A percentile compares a stretch with the other conserved stretches of the same genome.
phyloP scores from a whole-genome alignment of 257 asterid genomes.

The Solanum stenotomum region DNA sequence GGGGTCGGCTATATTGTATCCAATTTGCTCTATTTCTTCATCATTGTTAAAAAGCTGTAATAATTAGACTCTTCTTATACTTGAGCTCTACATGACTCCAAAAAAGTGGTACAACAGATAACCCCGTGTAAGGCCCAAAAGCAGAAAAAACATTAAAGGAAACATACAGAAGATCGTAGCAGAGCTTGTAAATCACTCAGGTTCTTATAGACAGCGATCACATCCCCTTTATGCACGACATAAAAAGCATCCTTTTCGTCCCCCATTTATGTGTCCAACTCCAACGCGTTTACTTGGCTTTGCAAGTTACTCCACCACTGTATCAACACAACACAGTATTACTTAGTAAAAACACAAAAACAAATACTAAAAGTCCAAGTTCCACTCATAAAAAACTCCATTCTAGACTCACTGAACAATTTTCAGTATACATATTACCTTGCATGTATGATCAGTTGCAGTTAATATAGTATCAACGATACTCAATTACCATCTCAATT shows the following conservation, averaged over 20 bases:
- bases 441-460: background rate
- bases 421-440: background rate
- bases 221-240: constrained; percentile 71
- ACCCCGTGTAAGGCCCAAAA: background rate
- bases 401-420: background rate
- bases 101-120: background rate
- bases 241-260: constrained; percentile 86
- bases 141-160: background rate
- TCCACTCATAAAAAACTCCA: background rate
- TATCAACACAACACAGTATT: background rate
- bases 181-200: constrained; percentile 74
- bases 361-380: background rate
- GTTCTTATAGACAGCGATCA: constrained; percentile 75
- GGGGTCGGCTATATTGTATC: background rate
- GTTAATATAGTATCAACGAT: background rate
- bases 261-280: constrained; percentile 33
- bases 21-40: background rate
- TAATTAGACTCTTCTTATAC: background rate
- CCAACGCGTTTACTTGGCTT: background rate
- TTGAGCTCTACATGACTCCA: background rate
- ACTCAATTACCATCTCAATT: background rate
- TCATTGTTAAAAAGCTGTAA: background rate
- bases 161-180: constrained; percentile 60
- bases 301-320: background rate
- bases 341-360: background rate